Percentiles rank a stretch among this genome's conserved stretches.
Conservation (phyloP, 2,329 filamentous ascomycete species). For the Xylaria sp. region DNA sequence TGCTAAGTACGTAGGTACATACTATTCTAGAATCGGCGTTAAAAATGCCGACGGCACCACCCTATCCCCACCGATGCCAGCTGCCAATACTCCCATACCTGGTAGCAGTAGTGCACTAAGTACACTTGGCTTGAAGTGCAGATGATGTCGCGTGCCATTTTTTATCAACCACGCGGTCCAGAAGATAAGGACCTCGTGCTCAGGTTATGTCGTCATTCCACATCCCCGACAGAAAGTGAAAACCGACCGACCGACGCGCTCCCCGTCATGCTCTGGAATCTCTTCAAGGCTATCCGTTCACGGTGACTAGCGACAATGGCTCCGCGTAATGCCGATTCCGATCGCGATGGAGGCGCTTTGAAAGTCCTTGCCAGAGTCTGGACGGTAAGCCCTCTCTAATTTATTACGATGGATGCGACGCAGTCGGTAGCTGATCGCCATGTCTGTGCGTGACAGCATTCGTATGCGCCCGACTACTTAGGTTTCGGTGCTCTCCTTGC, state of each 20-base stretch:
- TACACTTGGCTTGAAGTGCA: slow-evolving; percentile 1
- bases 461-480: slow-evolving; percentile 89
- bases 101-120: no score
- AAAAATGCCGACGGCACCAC: slow-evolving; percentile 2
- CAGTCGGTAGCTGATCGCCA: slow-evolving; percentile 27
- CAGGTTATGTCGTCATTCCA: slow-evolving; percentile 10
- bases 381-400: slow-evolving; percentile 53
- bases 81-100: background rate
- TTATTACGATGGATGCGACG: background rate
- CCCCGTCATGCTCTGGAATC: slow-evolving; percentile 52
- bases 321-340: slow-evolving; percentile 42
- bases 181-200: slow-evolving; percentile 2
- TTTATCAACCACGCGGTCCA: background rate
- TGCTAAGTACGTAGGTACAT: background rate
- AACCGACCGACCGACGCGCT: background rate
- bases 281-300: slow-evolving; percentile 53
- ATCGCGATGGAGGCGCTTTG: slow-evolving; percentile 43
- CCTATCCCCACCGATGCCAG: background rate
- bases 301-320: slow-evolving; percentile 59
- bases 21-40: slow-evolving; percentile 3
- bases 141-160: slow-evolving; percentile 29
- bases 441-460: slow-evolving; percentile 64
- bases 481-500: slow-evolving; percentile 77
- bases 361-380: slow-evolving; percentile 57
- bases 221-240: slow-evolving; percentile 4